Conservation (phyloP, 2,329 filamentous ascomycete species). For the Trichoderma arundinaceum region DNA sequence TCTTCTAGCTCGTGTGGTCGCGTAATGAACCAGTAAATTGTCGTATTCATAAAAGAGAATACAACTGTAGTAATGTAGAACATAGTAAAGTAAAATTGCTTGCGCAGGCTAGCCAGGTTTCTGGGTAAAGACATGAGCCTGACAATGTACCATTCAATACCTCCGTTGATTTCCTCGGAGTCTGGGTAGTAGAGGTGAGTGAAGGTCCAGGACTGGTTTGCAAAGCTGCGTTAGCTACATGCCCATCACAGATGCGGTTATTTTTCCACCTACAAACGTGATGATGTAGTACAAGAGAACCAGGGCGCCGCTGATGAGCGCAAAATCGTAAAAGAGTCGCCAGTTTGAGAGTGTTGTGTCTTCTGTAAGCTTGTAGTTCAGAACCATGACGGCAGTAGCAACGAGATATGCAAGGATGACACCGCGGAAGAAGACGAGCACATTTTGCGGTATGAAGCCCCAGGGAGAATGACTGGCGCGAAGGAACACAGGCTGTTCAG, state of each 20-base stretch:
- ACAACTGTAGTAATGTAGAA: constrained; percentile 56
- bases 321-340: constrained; percentile 57
- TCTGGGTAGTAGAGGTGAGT: constrained; percentile 58
- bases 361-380: constrained; percentile 53
- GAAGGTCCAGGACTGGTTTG: constrained; percentile 55
- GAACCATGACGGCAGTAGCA: constrained; percentile 49
- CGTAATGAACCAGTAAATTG: constrained; percentile 56
- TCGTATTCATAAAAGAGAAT: constrained; percentile 56
- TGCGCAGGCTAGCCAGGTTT: constrained; percentile 48
- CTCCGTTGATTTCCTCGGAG: constrained; percentile 45
- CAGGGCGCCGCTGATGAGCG: constrained; percentile 50
- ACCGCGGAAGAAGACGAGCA: constrained; percentile 53
- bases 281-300: constrained; percentile 54
- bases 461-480: constrained; percentile 60
- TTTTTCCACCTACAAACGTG: constrained; percentile 50
- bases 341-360: constrained; percentile 48
- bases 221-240: background rate
- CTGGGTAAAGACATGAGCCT: constrained; percentile 53
- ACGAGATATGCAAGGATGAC: constrained; percentile 52
- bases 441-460: constrained; percentile 52
- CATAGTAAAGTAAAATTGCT: constrained; percentile 56
- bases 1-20: constrained; percentile 40
- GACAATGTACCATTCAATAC: constrained; percentile 47
- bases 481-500: constrained; percentile 54
- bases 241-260: background rate